phyloP scores from a whole-genome alignment of 164 flowering plant species.

The Kalanchoe fedtschenkoi region DNA sequence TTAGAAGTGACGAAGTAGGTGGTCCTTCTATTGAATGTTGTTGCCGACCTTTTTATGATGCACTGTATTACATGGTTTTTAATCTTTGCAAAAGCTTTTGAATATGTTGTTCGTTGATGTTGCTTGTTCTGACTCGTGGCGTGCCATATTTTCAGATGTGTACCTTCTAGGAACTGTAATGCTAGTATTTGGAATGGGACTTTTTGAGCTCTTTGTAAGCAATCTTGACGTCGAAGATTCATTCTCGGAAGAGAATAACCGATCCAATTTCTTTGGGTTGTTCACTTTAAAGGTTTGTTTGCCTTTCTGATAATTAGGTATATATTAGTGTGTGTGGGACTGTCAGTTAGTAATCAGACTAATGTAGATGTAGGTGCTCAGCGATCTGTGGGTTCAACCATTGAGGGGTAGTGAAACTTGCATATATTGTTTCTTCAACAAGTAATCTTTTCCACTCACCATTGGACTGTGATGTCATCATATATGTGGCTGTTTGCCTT shows the following conservation, averaged over 20 bases:
- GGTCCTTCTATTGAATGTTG: background rate
- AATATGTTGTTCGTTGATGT: background rate
- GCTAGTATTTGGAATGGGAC: constrained; percentile 91
- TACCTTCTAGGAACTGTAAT: constrained; percentile 78
- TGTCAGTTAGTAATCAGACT: background rate
- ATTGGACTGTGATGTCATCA: background rate
- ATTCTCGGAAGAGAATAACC: constrained; percentile 17
- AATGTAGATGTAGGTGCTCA: background rate
- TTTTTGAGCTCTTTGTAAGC: constrained; percentile 81
- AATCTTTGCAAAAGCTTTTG: background rate
- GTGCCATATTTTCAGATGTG: constrained; percentile 29
- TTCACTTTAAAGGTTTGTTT: constrained; percentile 52
- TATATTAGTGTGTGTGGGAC: background rate
- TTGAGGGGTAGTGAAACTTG: background rate
- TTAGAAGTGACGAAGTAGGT: background rate
- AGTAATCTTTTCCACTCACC: background rate
- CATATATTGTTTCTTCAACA: background rate
- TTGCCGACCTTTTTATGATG: background rate
- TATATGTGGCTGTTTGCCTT: background rate
- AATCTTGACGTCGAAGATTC: constrained; percentile 42
- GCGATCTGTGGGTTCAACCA: background rate
- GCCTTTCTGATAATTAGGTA: background rate
- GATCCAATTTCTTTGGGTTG: constrained; percentile 67
- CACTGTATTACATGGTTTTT: background rate
- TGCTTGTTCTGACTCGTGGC: background rate